Evolutionary conservation across 2,329 filamentous ascomycete genomes (phyloP).

Genomic region (Xylaria sp.): DNA sequence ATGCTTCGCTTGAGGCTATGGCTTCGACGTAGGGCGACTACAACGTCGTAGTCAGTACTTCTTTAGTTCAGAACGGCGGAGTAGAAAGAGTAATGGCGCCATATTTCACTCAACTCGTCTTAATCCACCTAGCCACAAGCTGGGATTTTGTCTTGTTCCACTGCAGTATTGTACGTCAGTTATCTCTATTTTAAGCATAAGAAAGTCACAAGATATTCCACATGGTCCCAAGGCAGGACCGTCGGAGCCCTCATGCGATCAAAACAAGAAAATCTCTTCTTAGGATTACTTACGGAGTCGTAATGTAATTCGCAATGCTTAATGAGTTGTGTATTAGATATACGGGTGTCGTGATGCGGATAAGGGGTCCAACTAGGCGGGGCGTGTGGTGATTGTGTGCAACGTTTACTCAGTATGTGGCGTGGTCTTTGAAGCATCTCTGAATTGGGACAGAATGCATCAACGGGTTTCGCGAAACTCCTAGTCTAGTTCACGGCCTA

Average conservation of each 20-base stretch:
- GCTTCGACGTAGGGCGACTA: constrained; percentile 34
- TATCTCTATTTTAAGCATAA: neutral
- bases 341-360: constrained; percentile 23
- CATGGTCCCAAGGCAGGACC: neutral
- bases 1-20: constrained; percentile 45
- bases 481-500: constrained; percentile 37
- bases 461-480: constrained; percentile 28
- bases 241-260: neutral
- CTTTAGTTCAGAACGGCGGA: too few relatives aligned
- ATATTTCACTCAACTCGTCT: constrained; percentile 36
- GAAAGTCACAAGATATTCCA: neutral
- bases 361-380: constrained; percentile 15
- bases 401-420: constrained; percentile 39
- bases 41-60: constrained; percentile 7
- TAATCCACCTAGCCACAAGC: constrained; percentile 43
- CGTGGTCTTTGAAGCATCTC: constrained; percentile 47
- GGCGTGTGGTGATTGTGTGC: constrained; percentile 18
- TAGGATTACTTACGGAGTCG: constrained; percentile 7
- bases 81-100: neutral
- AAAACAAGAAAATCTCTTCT: neutral
- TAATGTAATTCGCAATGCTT: constrained; percentile 33
- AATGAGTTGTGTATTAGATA: constrained; percentile 28
- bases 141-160: constrained; percentile 41
- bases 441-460: constrained; percentile 36
- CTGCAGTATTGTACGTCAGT: constrained; percentile 8